Evolutionary conservation across 1,139 yeast genomes (phyloP).

Genomic region (Hansenula sp.): DNA sequence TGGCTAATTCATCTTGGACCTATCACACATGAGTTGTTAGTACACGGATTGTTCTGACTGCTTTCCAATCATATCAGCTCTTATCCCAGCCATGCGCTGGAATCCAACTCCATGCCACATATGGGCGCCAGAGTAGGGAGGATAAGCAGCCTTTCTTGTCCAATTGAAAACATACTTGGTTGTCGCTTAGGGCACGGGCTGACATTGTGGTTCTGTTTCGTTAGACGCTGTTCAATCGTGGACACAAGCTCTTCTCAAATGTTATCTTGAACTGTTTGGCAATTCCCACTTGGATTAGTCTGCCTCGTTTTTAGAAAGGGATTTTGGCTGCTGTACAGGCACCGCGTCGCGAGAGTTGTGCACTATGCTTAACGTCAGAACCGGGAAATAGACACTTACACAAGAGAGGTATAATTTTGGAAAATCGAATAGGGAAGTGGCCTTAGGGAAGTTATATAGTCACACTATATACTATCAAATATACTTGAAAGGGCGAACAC

Average conservation of each 20-base stretch:
- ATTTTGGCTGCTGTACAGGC: not conserved
- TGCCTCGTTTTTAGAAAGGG: slow-evolving; percentile 1
- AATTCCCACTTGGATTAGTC: not conserved
- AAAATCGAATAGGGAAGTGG: no score
- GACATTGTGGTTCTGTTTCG: slow-evolving; percentile 13
- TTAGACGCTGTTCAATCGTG: not conserved
- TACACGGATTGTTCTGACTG: no score
- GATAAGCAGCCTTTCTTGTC: no score
- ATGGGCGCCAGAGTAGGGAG: not conserved
- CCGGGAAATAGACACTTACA: no score
- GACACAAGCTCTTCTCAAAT: no score
- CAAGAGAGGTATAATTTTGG: no score
- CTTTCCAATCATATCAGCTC: not conserved
- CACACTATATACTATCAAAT: no score
- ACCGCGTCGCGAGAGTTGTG: not conserved
- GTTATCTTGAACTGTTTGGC: not conserved
- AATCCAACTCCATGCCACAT: not conserved
- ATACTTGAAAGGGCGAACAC: no score
- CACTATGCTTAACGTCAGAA: not conserved
- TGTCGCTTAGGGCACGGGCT: slow-evolving; percentile 38
- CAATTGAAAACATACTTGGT: slow-evolving; percentile 31
- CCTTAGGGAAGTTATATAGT: no score
- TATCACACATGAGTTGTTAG: slow-evolving; percentile 22
- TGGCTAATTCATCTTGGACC: slow-evolving; percentile 93
- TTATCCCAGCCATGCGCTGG: not conserved